These are phyloP conservation scores for Spergularia marina DNA, from an alignment of 148 eudicot species.

Conservation along the genomic window DNA sequence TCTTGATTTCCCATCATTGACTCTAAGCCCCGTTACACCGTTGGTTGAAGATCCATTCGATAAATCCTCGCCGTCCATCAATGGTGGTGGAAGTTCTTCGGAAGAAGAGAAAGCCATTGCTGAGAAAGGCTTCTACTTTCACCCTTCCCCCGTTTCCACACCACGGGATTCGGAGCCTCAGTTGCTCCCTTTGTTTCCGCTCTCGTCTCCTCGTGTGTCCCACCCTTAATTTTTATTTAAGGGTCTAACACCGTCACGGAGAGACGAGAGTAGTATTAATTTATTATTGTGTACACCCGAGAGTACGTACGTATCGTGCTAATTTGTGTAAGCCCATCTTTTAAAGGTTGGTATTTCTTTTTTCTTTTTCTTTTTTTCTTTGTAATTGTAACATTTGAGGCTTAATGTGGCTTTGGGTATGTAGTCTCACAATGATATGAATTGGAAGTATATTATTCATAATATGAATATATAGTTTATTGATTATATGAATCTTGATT, in stretches of 20 bases:
- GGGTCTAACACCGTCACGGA: background rate
- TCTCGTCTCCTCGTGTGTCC: conserved; percentile 57
- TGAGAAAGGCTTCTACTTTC: conserved; percentile 72
- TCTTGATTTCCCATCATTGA: conserved; percentile 69
- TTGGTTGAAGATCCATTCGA: conserved; percentile 43
- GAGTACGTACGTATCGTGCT: too few relatives aligned
- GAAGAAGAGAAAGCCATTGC: conserved; percentile 77
- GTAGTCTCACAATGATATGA: background rate
- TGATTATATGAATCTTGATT: background rate
- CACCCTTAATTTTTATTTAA: conserved; percentile 22
- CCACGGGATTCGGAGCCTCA: conserved; percentile 47
- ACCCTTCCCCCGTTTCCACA: conserved; percentile 51
- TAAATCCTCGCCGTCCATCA: conserved; percentile 39
- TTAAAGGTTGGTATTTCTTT: conserved; percentile 10
- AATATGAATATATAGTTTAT: conserved; percentile 1
- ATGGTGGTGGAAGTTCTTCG: conserved; percentile 21
- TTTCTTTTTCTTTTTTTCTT: background rate
- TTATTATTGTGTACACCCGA: too few relatives aligned
- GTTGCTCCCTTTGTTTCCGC: conserved; percentile 68
- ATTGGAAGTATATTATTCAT: background rate
- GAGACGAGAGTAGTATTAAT: background rate
- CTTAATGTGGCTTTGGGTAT: background rate
- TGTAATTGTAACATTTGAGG: conserved; percentile 17
- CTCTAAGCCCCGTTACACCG: conserved; percentile 80
- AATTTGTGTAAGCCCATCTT: background rate